These are phyloP conservation scores for Candida boidinii DNA, from an alignment of 805 yeast species.

Conservation along the genomic window DNA sequence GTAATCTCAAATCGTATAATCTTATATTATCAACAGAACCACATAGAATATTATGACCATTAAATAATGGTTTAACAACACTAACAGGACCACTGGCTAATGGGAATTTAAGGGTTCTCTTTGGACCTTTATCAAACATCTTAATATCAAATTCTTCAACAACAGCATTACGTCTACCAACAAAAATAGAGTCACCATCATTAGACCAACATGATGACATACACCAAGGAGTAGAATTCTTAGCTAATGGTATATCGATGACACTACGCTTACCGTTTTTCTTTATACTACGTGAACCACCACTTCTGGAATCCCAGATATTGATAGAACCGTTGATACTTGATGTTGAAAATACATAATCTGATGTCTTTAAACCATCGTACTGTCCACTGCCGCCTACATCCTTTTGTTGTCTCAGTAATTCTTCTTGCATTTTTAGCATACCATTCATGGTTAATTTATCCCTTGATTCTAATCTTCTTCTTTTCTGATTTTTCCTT, in stretches of 20 bases:
- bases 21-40: conserved; percentile 89
- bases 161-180: conserved; percentile 83
- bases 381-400: conserved; percentile 20
- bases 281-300: conserved; percentile 9
- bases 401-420: conserved; percentile 41
- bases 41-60: conserved; percentile 68
- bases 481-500: conserved; percentile 1
- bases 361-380: conserved; percentile 18
- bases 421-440: conserved; percentile 2
- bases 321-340: conserved; percentile 75
- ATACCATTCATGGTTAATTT: background rate
- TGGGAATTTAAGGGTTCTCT: conserved; percentile 65
- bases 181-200: conserved; percentile 70
- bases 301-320: conserved; percentile 70
- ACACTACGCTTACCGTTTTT: too few species aligned
- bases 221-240: conserved; percentile 89
- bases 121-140: conserved; percentile 44
- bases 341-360: conserved; percentile 63
- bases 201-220: conserved; percentile 82
- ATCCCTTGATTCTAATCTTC: conserved; percentile 9
- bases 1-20: conserved; percentile 61
- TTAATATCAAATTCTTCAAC: conserved; percentile 69
- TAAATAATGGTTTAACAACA: conserved; percentile 71
- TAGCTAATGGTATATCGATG: conserved; percentile 34
- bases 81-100: conserved; percentile 86